Base-by-base conservation (phyloP, 352 stramenopile species). In the Globisporangium acanthophoron region DNA sequence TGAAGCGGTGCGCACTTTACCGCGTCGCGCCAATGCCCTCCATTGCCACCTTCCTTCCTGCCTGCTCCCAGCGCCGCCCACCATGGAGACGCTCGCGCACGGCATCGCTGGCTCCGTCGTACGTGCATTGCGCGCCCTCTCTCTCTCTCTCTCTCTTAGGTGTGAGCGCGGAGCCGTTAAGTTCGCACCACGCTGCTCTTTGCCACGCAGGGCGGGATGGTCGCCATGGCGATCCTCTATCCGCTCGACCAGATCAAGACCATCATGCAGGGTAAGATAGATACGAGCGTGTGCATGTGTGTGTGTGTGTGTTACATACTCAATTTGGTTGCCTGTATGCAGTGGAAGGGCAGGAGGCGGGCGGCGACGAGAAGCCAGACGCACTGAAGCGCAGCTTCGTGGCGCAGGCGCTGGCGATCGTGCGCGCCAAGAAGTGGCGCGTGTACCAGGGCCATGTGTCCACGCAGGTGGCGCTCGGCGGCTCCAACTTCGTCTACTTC, bases 401-500 rank as follows among this genome's bases (percentile, higher is more conserved):
- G 64, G 40, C 55, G 13, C 74, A 78, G 50, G 79, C 71, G 39
- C 41, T 85, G 13, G 60, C 62, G 21, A 84, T 87, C 52, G 58
- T 94, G 50, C 73, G 73, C 39, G 49, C 71, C 56, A 88, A 90
- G 58, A 80, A 80, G 56, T 87, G 84, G 70, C 62, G 66, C 33
- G 79, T 94, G 31, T 93, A 90, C 55, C 80, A 90, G 50, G 85
- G 80, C 27, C 81, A 88, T 57, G 69, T 90, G 50, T 85, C 83
- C 55, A 88, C 86, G 58, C 79, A 92, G 52, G 60, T 94, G n/a
- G 85, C 69, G 56, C 72, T 88, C 11, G 75, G 75, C 21, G 69
- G 82, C 44, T 92, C 76, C 29, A 95, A 96, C 69, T 94, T 93
- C 63, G 67, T 96, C 54, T 96, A 94, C 58, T 96, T 96, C 70